Base-by-base conservation (phyloP, 768 basidiomycete species). In the Mycena venus region DNA sequence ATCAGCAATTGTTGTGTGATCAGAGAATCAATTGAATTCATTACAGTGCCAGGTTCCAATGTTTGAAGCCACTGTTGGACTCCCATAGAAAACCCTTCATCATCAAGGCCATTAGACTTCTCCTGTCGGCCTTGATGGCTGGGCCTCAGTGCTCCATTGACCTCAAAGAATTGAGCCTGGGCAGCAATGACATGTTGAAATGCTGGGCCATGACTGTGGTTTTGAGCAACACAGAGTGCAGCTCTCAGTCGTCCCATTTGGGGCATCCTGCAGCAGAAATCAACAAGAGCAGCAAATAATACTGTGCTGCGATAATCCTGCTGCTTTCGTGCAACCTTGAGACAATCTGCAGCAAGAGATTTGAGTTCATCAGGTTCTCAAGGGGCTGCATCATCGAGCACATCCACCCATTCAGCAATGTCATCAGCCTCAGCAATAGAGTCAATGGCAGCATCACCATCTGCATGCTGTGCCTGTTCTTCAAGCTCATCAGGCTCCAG, bases 181-280 rank as follows among this genome's bases (percentile, higher is more conserved):
- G 61, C 34, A 25, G 15, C 9, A 4, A 67, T 36, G 12, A 68
- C 66, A n/a, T 55, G 55, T 23, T 36, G 36, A 12, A 36, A 36
- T 12, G 6, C 36, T 12, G 36, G 36, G 12, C 36, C 36, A 12
- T 12, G 36, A 36, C 36, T 12, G 36, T 36, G 36, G 12, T 36
- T 36, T 36, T 36, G 6, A 36, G 36, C 36, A 36, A 36, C 36
- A 36, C 36, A 12, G 7, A 36, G 12, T 7, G 36, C 36, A 6
- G 36, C 36, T 12, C 7, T 12, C 36, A 36, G 12, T 7, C 36
- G 36, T 7, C 36, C 36, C 36, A 36, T 36, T 36, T 12, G 36
- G 36, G 67, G 67, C 42, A 59, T 56, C 42, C 38, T 59, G n/a
- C 32, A 56, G 19, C 59, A 68, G 12, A 68, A 36, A 36, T 36